Evolutionary conservation across 1,284 basidiomycete genomes (phyloP).

Genomic region (Boletus subluridellus): DNA sequence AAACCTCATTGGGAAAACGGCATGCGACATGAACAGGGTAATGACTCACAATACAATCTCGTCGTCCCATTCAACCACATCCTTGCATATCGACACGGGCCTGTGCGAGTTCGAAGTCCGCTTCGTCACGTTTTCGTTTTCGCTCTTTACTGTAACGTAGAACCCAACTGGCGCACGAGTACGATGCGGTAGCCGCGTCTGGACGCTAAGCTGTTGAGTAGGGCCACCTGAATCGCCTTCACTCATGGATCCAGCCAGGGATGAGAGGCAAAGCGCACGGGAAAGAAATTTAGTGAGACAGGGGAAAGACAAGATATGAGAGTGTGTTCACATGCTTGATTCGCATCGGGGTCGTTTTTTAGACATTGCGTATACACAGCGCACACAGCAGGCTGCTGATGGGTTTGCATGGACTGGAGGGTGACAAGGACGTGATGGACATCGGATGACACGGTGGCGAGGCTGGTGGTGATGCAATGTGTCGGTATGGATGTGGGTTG

Average conservation of each 20-base stretch:
- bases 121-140: not conserved
- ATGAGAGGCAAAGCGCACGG: not conserved
- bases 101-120: not conserved
- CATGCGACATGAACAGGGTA: not conserved
- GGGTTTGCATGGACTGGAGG: no score
- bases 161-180: not conserved
- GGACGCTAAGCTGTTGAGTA: no score
- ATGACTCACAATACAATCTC: conserved; percentile 1
- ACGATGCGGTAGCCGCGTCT: not conserved
- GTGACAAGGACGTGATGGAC: no score
- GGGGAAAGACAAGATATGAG: no score
- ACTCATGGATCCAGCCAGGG: not conserved
- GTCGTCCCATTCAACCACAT: conserved; percentile 2
- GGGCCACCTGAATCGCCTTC: not conserved
- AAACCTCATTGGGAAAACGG: not conserved
- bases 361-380: no score
- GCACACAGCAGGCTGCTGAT: no score
- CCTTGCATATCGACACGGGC: not conserved
- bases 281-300: not conserved
- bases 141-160: not conserved
- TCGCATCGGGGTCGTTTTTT: no score
- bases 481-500: no score
- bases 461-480: no score
- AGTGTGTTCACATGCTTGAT: no score
- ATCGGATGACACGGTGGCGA: no score